Conservation (phyloP, 225 moss, liverwort and hornwort genomes). For the Sphagnum tenellum region DNA sequence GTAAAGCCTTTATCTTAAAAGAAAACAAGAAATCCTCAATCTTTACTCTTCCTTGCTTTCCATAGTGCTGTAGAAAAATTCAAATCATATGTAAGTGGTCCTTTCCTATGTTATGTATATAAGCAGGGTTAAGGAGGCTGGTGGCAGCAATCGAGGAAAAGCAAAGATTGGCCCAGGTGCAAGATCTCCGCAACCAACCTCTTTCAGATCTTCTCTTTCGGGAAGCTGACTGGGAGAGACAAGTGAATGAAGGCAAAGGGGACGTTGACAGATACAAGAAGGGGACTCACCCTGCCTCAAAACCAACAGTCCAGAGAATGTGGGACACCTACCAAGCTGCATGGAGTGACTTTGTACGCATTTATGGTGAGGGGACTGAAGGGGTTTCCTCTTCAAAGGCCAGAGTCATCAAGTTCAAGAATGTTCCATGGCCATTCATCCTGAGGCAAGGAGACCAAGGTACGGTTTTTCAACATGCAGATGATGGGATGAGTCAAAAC, state of each 20-base stretch:
- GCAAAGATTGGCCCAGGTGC: conserved; percentile 37
- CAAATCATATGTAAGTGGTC: no score
- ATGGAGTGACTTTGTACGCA: conserved; percentile 51
- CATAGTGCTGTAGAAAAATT: no score
- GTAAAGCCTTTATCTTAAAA: conserved; percentile 18
- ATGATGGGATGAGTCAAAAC: no score
- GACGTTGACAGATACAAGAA: conserved; percentile 3
- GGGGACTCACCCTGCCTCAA: neutral
- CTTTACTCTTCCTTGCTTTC: no score
- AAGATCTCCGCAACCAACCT: conserved; percentile 41
- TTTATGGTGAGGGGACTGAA: conserved; percentile 19
- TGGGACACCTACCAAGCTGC: conserved; percentile 66
- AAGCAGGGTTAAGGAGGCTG: conserved; percentile 67
- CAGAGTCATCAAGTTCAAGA: conserved; percentile 40
- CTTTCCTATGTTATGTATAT: neutral
- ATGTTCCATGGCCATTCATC: conserved; percentile 81
- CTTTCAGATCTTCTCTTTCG: conserved; percentile 28
- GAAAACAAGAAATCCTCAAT: no score
- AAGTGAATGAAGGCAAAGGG: conserved; percentile 17
- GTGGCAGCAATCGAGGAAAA: conserved; percentile 46
- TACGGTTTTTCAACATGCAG: conserved; percentile 13
- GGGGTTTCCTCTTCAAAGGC: conserved; percentile 12
- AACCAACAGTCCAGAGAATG: conserved; percentile 19
- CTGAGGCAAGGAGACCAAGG: conserved; percentile 18
- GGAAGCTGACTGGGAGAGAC: conserved; percentile 36